These are phyloP conservation scores for Vitis hybrid DNA, from an alignment of 177 flowering plant species.

Conservation along the genomic window DNA sequence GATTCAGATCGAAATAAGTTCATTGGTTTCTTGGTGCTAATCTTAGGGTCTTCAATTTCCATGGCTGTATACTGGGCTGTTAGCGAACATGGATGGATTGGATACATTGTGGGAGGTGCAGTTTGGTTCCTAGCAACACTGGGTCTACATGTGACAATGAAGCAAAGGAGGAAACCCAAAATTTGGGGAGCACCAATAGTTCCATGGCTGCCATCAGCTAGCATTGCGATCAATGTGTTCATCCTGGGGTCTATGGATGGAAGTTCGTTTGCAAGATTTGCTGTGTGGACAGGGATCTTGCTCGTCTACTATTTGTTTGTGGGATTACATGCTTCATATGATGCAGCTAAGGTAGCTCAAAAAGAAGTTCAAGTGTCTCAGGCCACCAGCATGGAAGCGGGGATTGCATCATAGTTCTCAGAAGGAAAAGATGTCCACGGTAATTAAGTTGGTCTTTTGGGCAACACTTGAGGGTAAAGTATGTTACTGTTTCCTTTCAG, in stretches of 20 bases:
- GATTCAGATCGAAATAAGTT: conserved; percentile 24
- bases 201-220: conserved; percentile 37
- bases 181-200: conserved; percentile 40
- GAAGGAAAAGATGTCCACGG: too few species aligned
- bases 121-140: conserved; percentile 35
- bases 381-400: conserved; percentile 5
- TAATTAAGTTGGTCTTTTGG: too few species aligned
- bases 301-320: conserved; percentile 39
- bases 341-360: conserved; percentile 28
- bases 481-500: too few species aligned
- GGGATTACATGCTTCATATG: conserved; percentile 43
- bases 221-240: conserved; percentile 33
- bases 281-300: conserved; percentile 28
- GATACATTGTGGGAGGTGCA: conserved; percentile 15
- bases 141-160: conserved; percentile 17
- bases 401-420: background rate
- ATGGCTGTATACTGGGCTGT: conserved; percentile 29
- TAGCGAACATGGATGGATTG: conserved; percentile 27
- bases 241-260: conserved; percentile 37
- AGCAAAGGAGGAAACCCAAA: conserved; percentile 26
- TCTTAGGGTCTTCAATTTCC: conserved; percentile 25
- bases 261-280: conserved; percentile 33
- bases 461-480: too few species aligned
- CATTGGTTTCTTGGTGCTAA: conserved; percentile 23
- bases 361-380: background rate